Evolutionary conservation across 2,329 filamentous ascomycete species (phyloP), one percentile per base, ranked within the genome.

Genomic region (Xylaria sp.): DNA sequence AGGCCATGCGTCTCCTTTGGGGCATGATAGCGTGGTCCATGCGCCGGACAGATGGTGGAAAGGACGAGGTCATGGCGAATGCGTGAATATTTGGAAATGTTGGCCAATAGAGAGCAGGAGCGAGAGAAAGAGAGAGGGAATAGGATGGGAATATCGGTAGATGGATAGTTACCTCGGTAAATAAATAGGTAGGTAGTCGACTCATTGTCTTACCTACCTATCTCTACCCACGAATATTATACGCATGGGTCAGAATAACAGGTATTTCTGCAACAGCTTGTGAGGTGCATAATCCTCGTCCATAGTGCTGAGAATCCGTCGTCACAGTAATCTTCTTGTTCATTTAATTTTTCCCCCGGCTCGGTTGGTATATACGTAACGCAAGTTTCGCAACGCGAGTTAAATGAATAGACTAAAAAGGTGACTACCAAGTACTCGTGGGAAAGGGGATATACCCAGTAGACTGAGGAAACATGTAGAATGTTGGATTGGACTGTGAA

Each of bases 11-110:
- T 70, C 70, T 86, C 10, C 72, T 90, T 0, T 91, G 89, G 89
- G 83, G 82, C 3, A 80, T 90, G 76, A 88, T 89, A 85, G 83
- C 83, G 1, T 91, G 86, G 76, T 79, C 88, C 75, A 90, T 90
- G 88, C 82, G 86, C 71, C 83, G 79, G 72, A 75, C 75, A 43
- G 78, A 79, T 23, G 33, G 41, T 10, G 61, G 33, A 15, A 54
- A 33, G 13, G 70, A 70, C 48, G 49, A 57, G 46, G n/a, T 20
- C 2, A 71, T 71, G 70, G 51, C 25, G 9, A 56, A 70, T 54
- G 55, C 54, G 15, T 25, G 33, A 13, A 33, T 18, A 28, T 36
- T 64, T 25, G 43, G 58, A 33, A 58, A 56, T 25, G 18, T 4
- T 18, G 8, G 49, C 23, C 23, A 28, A 48, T 36, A 61, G 31